Evolutionary conservation across 768 basidiomycete species (phyloP).

Genomic region (Epithele typhae): DNA sequence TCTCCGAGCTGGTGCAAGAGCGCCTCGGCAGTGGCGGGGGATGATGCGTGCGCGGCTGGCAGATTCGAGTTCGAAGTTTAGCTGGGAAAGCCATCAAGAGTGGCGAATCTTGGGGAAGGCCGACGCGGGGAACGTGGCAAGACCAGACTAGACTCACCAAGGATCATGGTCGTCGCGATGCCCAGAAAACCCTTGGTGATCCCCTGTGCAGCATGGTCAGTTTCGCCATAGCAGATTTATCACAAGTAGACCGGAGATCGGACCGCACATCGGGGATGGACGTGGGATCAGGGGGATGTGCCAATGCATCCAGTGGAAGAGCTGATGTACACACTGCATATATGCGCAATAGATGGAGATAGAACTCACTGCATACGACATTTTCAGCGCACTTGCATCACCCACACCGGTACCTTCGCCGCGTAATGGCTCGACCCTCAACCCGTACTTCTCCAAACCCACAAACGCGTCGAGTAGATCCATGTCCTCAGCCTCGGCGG

Average conservation of each 20-base stretch:
- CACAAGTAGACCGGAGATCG: no score
- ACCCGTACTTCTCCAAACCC: slow-evolving; percentile 37
- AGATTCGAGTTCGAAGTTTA: neutral
- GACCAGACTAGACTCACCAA: slow-evolving; percentile 33
- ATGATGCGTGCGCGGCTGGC: slow-evolving; percentile 50
- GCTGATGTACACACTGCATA: no score
- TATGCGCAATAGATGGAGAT: no score
- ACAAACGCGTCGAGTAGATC: slow-evolving; percentile 36
- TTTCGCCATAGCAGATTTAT: neutral
- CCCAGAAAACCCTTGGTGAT: slow-evolving; percentile 53
- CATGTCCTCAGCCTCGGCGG: slow-evolving; percentile 31
- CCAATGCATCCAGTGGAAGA: no score
- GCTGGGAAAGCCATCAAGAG: neutral
- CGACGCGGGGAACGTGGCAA: no score
- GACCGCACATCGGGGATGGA: no score
- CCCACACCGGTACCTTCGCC: slow-evolving; percentile 48
- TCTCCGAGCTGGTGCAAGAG: slow-evolving; percentile 43
- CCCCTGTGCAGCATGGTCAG: slow-evolving; percentile 32
- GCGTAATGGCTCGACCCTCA: slow-evolving; percentile 41
- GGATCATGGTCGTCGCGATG: slow-evolving; percentile 50
- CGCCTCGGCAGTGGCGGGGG: slow-evolving; percentile 57
- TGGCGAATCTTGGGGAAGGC: no score
- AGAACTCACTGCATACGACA: slow-evolving; percentile 53
- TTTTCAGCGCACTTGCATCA: slow-evolving; percentile 59
- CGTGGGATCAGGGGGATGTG: no score